Evolutionary conservation across 306 rosid species (phyloP).

Genomic region (Quercus parvula): DNA sequence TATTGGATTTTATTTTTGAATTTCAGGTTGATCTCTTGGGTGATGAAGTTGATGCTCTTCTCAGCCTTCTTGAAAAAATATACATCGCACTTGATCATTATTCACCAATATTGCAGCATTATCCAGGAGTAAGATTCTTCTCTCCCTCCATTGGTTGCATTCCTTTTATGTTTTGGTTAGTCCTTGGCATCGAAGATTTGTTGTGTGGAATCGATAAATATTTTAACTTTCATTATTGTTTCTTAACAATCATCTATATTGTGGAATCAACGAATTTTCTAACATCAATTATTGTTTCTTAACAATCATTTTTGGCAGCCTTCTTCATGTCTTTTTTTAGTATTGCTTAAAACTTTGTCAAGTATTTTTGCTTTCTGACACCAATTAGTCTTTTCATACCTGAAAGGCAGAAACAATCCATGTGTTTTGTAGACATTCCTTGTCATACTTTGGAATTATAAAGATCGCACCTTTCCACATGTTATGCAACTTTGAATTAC

Average conservation of each 20-base stretch:
- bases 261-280: not conserved
- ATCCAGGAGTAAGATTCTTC: conserved; percentile 74
- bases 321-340: not conserved
- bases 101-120: conserved; percentile 89
- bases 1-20: conserved; percentile 12
- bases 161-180: not conserved
- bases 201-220: not conserved
- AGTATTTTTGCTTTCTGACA: not conserved
- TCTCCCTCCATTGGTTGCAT: not conserved
- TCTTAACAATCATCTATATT: not conserved
- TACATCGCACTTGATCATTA: conserved; percentile 88
- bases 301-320: not conserved
- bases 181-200: not conserved
- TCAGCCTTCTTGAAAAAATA: conserved; percentile 60
- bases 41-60: conserved; percentile 69
- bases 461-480: no score
- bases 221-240: not conserved
- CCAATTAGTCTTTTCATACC: no score
- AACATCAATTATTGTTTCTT: not conserved
- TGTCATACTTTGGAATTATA: no score
- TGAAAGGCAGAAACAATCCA: no score
- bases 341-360: no score
- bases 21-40: conserved; percentile 97
- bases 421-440: no score
- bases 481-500: no score